Evolutionary conservation across 352 stramenopile genomes (phyloP).

Genomic region (Phytophthora tentaculata): DNA sequence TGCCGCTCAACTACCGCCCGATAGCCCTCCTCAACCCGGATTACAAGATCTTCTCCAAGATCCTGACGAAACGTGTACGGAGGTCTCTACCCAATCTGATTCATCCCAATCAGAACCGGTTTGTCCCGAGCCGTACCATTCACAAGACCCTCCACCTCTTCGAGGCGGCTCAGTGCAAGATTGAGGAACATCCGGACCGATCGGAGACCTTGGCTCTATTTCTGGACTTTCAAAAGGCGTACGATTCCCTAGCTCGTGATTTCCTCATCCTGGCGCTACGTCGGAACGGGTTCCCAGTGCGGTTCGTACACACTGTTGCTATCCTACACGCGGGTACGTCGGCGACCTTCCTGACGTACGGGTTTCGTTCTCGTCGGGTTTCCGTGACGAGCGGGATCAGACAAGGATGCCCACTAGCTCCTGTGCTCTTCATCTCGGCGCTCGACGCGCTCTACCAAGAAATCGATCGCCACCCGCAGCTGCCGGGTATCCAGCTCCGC

Average conservation of each 20-base stretch:
- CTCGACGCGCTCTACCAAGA: neutral
- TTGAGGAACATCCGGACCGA: neutral
- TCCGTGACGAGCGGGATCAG: neutral
- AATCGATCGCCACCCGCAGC: no score
- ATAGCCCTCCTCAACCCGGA: neutral
- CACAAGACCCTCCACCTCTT: slow-evolving; percentile 8
- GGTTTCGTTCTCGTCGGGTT: neutral
- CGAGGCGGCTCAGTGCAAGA: neutral
- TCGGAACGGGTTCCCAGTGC: no score
- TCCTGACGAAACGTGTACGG: neutral
- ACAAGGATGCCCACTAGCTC: neutral
- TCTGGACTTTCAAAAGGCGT: no score
- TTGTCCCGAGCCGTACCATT: slow-evolving; percentile 7
- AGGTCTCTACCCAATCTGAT: neutral
- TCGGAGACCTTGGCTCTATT: neutral
- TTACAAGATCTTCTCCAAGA: slow-evolving; percentile 2
- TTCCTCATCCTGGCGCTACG: no score
- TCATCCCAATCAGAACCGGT: slow-evolving; percentile 1
- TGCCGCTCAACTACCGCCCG: neutral
- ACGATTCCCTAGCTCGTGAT: neutral
- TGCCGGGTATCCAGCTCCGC: no score
- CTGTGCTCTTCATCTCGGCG: neutral
- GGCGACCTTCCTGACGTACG: neutral
- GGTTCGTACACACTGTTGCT: no score
- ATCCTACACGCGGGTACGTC: neutral